Evolutionary conservation across 2,329 filamentous ascomycete species (phyloP), one percentile per base, ranked within the genome.

Genomic region (Ambrosiella cleistominuta): DNA sequence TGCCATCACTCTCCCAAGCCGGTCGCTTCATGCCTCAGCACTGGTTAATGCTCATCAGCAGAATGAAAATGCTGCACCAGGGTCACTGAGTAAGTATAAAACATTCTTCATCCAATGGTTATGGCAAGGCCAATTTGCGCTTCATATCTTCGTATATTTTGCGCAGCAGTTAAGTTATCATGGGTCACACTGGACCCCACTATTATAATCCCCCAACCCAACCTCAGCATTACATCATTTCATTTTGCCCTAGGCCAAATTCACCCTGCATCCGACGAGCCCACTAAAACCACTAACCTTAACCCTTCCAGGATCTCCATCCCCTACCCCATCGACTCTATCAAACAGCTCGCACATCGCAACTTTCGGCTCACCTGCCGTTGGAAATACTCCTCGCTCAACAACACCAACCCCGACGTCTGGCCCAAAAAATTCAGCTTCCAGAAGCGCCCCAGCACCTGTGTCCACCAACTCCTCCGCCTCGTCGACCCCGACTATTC

Each of bases 41-140:
- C 82, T 85, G 49, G 78, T 90, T 69, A 91, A 91, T 67, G 84
- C 86, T 36, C 81, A 86, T 56, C 78, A 88, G 36, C 81, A 54
- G 35, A 12, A 42, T 19, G 17, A 40, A 39, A 40, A 13, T 17
- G n/a, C 19, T 13, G 37, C 37, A n/a, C 19, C 12, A 19, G n/a
- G 27, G 15, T 37, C 27, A 9, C 40, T 7, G 9, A 54, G 52
- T 54, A 54, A 42, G 38, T 51, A 15, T 9, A 9, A 2, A 19
- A n/a, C 2, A 49, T 49, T 49, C 13, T 49, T 15, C 45, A 42
- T 42, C n/a, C 39, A 42, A 42, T 7, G 39, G 39, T 8, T 9
- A 11, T 42, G 39, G 39, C n/a, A n/a, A 42, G 11, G 39, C 11
- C n/a, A n/a, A 12, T 42, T 42, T 42, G 39, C n/a, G 27, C 27